These are phyloP conservation scores for Cordyceps cateniannulata DNA, from an alignment of 2,329 filamentous ascomycete species.

Conservation along the genomic window DNA sequence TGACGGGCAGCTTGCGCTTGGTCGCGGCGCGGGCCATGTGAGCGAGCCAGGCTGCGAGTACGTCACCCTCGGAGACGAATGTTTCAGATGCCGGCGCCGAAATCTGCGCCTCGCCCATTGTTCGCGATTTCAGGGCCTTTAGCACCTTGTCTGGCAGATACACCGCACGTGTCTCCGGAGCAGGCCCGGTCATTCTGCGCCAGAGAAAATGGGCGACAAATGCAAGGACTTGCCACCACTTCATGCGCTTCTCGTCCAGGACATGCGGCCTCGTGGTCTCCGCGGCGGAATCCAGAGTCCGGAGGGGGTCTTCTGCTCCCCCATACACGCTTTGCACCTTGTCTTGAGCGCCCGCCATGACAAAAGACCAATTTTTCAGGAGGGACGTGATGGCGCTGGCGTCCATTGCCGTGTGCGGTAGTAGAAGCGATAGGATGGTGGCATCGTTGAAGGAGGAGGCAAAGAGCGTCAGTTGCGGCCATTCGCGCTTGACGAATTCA, in stretches of 20 bases:
- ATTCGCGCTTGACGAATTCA: conserved; percentile 21
- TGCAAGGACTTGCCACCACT: background rate
- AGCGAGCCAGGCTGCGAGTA: conserved; percentile 3
- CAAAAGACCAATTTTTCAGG: conserved; percentile 36
- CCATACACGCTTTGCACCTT: conserved; percentile 28
- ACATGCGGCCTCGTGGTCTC: background rate
- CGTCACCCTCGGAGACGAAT: conserved; percentile 1
- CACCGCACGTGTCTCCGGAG: background rate
- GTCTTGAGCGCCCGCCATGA: conserved; percentile 34
- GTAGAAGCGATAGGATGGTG: conserved; percentile 37
- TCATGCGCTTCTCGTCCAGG: background rate
- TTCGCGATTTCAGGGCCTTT: background rate
- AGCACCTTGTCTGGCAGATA: background rate
- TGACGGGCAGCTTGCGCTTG: background rate
- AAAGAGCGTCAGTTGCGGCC: conserved; percentile 38
- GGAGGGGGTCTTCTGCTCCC: background rate
- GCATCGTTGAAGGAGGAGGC: conserved; percentile 40
- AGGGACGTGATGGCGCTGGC: conserved; percentile 35
- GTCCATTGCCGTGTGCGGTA: conserved; percentile 40
- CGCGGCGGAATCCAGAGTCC: background rate
- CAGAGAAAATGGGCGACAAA: background rate
- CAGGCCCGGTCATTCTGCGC: background rate
- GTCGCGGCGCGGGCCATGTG: background rate
- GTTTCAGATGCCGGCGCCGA: background rate
- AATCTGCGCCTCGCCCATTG: background rate